phyloP scores from a whole-genome alignment of 1,139 yeast genomes.

The Magnusiomyces magnusii region DNA sequence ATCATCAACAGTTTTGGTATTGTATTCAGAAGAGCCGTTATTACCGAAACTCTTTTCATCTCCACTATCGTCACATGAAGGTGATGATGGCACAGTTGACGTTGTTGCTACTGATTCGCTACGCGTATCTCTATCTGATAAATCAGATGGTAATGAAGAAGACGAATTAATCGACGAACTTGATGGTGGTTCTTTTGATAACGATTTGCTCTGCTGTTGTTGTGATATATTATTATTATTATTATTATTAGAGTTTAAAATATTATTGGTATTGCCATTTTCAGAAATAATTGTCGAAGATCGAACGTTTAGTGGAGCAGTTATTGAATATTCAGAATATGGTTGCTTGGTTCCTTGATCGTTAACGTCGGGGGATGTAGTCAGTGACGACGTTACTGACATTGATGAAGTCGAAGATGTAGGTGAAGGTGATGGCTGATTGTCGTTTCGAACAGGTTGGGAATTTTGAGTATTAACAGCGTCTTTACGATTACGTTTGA shows the following conservation, averaged over 20 bases:
- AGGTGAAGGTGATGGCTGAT: background rate
- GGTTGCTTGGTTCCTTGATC: background rate
- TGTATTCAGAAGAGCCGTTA: background rate
- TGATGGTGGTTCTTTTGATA: background rate
- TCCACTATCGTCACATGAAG: conserved; percentile 1
- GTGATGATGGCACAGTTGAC: conserved; percentile 5
- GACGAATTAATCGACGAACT: background rate
- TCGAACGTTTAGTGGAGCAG: background rate
- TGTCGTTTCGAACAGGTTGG: background rate
- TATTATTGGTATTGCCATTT: background rate
- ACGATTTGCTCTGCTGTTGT: background rate
- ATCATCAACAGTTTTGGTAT: background rate
- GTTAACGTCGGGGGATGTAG: conserved; percentile 7
- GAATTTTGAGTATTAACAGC: background rate
- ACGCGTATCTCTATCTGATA: background rate
- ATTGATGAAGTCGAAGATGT: background rate
- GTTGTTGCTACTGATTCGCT: conserved; percentile 2
- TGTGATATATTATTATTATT: background rate
- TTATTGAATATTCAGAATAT: background rate
- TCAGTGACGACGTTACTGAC: background rate
- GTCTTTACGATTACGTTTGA: background rate
- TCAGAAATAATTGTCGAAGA: background rate
- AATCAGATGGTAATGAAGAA: background rate
- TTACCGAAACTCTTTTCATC: background rate
- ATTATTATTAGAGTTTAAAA: background rate